Evolutionary conservation across 2,329 filamentous ascomycete genomes (phyloP).

Genomic region (Fusarium virguliforme): DNA sequence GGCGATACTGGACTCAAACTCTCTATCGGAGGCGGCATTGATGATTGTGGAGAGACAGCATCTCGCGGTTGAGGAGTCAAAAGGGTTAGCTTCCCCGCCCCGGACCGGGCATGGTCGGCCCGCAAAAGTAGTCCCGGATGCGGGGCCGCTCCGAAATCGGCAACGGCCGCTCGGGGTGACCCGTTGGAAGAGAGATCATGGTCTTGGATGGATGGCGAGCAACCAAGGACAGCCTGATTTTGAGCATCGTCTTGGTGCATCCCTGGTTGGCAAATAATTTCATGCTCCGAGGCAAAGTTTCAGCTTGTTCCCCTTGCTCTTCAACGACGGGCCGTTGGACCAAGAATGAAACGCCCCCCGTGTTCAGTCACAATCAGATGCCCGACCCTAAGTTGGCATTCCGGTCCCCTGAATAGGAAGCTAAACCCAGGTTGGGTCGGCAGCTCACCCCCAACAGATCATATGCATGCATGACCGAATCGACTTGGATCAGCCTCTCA

Average conservation of each 20-base stretch:
- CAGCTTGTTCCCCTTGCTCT: not conserved
- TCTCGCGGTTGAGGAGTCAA: not conserved
- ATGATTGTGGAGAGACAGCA: not conserved
- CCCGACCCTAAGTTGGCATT: not conserved
- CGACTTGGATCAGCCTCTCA: slow-evolving; percentile 10
- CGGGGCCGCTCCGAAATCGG: not conserved
- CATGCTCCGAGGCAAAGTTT: not conserved
- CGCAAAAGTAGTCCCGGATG: not conserved
- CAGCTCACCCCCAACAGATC: not conserved
- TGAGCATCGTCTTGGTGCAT: not conserved
- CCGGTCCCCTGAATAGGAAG: not conserved
- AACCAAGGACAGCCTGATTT: not conserved
- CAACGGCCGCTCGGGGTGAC: not conserved
- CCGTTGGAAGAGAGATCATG: not conserved
- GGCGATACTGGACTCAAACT: not conserved
- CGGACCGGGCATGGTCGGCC: not conserved
- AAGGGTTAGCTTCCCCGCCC: slow-evolving; percentile 10
- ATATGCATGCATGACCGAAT: slow-evolving; percentile 8
- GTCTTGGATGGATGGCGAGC: not conserved
- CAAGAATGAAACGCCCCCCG: not conserved
- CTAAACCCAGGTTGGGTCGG: not conserved
- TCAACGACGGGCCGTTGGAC: not conserved
- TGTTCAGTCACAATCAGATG: not conserved
- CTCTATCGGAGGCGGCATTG: slow-evolving; percentile 9
- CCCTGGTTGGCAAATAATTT: not conserved